Base-by-base conservation (phyloP, 352 stramenopile genomes). In the Globisporangium sylvaticum region DNA sequence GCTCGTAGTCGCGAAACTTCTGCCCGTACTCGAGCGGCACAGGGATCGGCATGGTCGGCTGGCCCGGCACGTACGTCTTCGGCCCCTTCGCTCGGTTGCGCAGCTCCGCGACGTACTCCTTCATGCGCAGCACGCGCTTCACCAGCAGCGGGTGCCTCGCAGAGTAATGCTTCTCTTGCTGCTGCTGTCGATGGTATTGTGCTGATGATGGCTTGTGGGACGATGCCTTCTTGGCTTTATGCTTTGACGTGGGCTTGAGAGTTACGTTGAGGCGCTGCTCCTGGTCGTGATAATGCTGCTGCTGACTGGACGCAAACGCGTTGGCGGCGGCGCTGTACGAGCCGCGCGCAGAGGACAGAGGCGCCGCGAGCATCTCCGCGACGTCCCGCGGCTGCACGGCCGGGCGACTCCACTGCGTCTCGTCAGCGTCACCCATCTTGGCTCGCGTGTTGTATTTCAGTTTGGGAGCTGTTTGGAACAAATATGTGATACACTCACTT, bases 1-100 rank as follows among this genome's bases (percentile, higher is more conserved):
- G 7, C 50, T 78, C 69, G 60, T 76, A 72, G 1, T 65, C 34
- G 42, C 39, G 46, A 18, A 72, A 44, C 15, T 58, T 68, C 64
- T 74, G 64, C 1, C 59, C 64, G 2, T 20, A 32, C 6, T 22
- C 27, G 8, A 74, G 54, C 52, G 68, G 68, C 53, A 71, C 64
- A 14, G 59, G 58, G 37, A 71, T 71, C 29, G 68, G 68, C 24
- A n/a, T 24, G 12, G 56, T 25, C 50, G 24, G 25, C n/a, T 32
- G 56, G 29, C 58, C 67, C 0, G 52, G 34, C 2, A 14, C 5
- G 22, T 57, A 56, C 2, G 46, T 60, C 20, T 54, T 67, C 12
- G 15, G 62, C 2, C 62, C 55, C 3, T 52, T 25, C 6, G 39
- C 20, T 5, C 54, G 63, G 20, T 29, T 46, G 12, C 22, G 42